Evolutionary conservation across 2,329 filamentous ascomycete genomes (phyloP), one percentile per base, ranked within the genome.

Genomic region (Penicillium sp.): DNA sequence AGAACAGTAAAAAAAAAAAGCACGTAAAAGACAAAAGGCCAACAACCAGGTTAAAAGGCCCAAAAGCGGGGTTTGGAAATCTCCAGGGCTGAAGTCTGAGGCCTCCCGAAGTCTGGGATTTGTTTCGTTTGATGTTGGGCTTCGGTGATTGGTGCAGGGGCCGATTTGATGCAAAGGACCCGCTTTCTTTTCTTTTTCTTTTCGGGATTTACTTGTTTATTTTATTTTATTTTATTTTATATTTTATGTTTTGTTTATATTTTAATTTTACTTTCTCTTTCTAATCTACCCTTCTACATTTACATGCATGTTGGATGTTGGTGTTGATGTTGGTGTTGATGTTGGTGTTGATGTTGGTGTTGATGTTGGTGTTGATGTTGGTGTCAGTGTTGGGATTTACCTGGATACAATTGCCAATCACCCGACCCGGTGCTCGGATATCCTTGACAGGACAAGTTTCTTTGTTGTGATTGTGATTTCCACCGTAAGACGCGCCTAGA

Each of bases 401-500:
- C 29, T 31, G 5, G 13, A 29, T 38, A 22, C 22, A 22, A 22
- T 6, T 6, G 24, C n/a, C 19, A 12, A 42, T 47, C 46, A 49
- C 32, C 46, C 46, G 46, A 49, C 46, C 40, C 15, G n/a, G 37
- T 21, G 45, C 45, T 47, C 45, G 45, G 45, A 39, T 46, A 46
- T 34, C 26, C 26, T 22, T 45, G 15, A 39, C 26, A 37, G 21
- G 29, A 24, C 40, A 26, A 26, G 7, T 26, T 26, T 15, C 29
- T 15, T 38, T n/a, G 19, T 4, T 44, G 24, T 28, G 29, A 24
- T 33, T 33, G 31, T 19, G 31, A 35, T 28, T 33, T 6, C 6
- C 10, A 31, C 43, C 13, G 13, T 15, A 5, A 21, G 43, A 12
- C 28, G 34, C 24, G 5, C 13, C 10, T 15, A 37, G 24, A 37